Evolutionary conservation across 345 rosid species (phyloP).

Genomic region (Syzygium jambos): DNA sequence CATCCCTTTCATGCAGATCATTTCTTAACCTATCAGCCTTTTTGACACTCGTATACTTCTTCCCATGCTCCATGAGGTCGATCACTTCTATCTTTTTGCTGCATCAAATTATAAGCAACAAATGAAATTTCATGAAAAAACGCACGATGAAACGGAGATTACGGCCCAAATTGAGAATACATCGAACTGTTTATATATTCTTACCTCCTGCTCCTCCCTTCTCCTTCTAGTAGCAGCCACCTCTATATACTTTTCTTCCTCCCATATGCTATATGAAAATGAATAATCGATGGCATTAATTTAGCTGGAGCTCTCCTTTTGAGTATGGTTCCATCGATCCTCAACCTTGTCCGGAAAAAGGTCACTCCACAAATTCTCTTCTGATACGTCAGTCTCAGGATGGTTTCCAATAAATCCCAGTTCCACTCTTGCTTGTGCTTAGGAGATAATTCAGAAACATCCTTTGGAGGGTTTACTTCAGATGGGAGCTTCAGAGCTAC

Average conservation of each 20-base stretch:
- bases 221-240: conserved; percentile 36
- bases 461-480: conserved; percentile 61
- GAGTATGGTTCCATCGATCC: conserved; percentile 55
- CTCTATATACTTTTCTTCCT: conserved; percentile 43
- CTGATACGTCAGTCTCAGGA: conserved; percentile 23
- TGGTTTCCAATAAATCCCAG: conserved; percentile 53
- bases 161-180: too few relatives aligned
- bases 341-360: conserved; percentile 48
- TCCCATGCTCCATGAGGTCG: conserved; percentile 90
- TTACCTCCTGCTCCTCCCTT: conserved; percentile 87
- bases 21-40: conserved; percentile 66
- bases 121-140: not conserved
- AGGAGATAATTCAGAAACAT: conserved; percentile 33
- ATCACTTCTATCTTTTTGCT: conserved; percentile 67
- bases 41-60: conserved; percentile 69
- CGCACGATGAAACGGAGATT: not conserved
- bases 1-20: conserved; percentile 88
- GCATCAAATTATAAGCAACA: conserved; percentile 17
- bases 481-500: conserved; percentile 63
- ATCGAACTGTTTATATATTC: not conserved
- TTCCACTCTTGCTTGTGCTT: conserved; percentile 59
- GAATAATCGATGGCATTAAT: conserved; percentile 31
- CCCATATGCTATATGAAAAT: conserved; percentile 80
- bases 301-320: conserved; percentile 25
- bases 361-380: conserved; percentile 37